Evolutionary conservation across 2,329 filamentous ascomycete genomes (phyloP).

Genomic region (Emmonsiellopsis sp.): DNA sequence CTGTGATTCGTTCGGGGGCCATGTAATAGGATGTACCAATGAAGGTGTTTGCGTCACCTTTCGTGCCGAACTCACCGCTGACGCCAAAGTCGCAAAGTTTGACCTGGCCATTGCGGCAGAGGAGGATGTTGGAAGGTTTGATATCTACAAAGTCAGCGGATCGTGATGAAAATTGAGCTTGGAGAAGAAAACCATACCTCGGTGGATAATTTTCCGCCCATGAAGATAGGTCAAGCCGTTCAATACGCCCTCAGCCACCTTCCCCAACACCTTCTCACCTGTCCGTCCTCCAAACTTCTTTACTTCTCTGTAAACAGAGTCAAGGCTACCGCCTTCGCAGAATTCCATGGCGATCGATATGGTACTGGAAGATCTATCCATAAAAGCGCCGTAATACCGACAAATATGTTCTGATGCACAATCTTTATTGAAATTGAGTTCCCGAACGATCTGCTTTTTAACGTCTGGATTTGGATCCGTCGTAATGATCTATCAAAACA

Average conservation of each 20-base stretch:
- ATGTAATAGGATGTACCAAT: conserved; percentile 99
- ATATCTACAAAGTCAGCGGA: conserved; percentile 53
- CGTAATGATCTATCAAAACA: conserved; percentile 68
- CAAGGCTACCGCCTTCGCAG: conserved; percentile 90
- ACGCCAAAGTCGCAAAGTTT: conserved; percentile 99
- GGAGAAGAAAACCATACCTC: conserved; percentile 37
- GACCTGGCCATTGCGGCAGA: conserved; percentile 85
- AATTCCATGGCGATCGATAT: conserved; percentile 99
- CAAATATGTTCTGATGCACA: conserved; percentile 95
- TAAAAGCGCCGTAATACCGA: conserved; percentile 93
- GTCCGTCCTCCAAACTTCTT: conserved; percentile 91
- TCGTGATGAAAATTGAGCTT: background rate
- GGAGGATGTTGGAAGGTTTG: conserved; percentile 93
- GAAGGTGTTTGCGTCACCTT: conserved; percentile 97
- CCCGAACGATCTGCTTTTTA: conserved; percentile 95
- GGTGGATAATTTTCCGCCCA: conserved; percentile 92
- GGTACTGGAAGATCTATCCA: conserved; percentile 89
- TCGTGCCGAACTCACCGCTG: conserved; percentile 94
- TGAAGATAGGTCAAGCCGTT: conserved; percentile 92
- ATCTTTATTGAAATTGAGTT: conserved; percentile 95
- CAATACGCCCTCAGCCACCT: conserved; percentile 90
- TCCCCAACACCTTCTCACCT: conserved; percentile 93
- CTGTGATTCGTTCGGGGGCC: conserved; percentile 95
- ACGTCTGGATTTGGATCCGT: conserved; percentile 96
- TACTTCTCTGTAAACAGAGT: conserved; percentile 95